Conservation (phyloP, 192 early-diverging fungal species). For the Podila minutissima region DNA sequence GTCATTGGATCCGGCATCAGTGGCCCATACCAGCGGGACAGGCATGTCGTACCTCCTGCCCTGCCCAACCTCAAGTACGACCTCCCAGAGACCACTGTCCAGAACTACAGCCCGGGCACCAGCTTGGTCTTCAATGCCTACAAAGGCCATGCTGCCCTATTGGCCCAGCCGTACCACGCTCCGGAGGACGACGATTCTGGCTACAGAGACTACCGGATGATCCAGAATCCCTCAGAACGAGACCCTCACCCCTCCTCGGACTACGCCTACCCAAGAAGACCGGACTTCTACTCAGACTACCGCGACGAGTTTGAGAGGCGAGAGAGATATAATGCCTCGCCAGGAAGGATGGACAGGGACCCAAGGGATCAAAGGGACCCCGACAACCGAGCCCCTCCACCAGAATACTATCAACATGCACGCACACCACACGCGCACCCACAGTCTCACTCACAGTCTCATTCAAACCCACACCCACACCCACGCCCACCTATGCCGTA, state of each 20-base stretch:
- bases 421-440: not conserved
- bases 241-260: not conserved
- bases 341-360: not conserved
- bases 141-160: conserved; percentile 5
- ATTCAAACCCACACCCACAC: not conserved
- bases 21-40: conserved; percentile 1
- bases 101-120: conserved; percentile 47
- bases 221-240: not conserved
- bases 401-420: not conserved
- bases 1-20: conserved; percentile 36
- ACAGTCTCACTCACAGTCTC: not conserved
- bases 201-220: not conserved
- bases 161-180: conserved; percentile 19
- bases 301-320: no score
- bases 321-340: no score
- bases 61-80: conserved; percentile 38
- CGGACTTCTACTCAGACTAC: no score
- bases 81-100: conserved; percentile 16
- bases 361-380: not conserved
- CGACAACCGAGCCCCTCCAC: no score
- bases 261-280: not conserved
- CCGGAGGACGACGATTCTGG: not conserved
- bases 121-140: conserved; percentile 43
- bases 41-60: not conserved
- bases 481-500: not conserved